Evolutionary conservation across 257 asterid genomes (phyloP).

Genomic region (Solanum pinnatisectum): DNA sequence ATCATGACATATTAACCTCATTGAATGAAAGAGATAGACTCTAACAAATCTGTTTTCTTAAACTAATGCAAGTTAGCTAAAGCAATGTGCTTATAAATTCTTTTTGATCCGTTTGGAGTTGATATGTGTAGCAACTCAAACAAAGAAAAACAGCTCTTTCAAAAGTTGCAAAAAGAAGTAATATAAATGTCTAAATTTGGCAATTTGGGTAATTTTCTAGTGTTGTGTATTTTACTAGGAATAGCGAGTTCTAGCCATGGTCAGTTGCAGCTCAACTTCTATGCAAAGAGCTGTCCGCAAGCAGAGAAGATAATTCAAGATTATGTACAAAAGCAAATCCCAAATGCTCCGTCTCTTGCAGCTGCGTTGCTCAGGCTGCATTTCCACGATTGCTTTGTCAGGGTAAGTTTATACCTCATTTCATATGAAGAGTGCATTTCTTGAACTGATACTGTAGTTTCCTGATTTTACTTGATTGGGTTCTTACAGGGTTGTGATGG

Average conservation of each 20-base stretch:
- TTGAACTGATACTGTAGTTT: not conserved
- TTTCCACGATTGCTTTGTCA: slow-evolving; percentile 15
- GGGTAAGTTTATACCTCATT: not conserved
- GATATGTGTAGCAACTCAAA: not conserved
- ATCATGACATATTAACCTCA: not conserved
- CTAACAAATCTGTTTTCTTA: not conserved
- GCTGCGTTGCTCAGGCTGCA: not conserved
- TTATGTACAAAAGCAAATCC: not conserved
- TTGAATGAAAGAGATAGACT: not conserved
- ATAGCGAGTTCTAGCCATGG: slow-evolving; percentile 14
- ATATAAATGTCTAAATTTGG: slow-evolving; percentile 14
- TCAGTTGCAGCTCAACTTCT: slow-evolving; percentile 23
- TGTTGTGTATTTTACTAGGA: slow-evolving; percentile 8
- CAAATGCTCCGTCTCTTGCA: not conserved
- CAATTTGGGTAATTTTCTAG: not conserved
- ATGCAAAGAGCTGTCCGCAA: not conserved
- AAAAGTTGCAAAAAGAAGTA: not conserved
- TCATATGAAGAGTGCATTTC: not conserved
- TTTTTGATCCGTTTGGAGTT: not conserved
- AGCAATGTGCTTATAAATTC: not conserved
- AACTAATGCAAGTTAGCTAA: not conserved
- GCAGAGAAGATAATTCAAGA: not conserved
- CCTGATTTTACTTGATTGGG: not conserved
- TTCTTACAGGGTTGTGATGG: not conserved
- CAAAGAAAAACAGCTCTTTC: not conserved